Base-by-base conservation (phyloP, 768 basidiomycete species). In the Auricularia heimuer region DNA sequence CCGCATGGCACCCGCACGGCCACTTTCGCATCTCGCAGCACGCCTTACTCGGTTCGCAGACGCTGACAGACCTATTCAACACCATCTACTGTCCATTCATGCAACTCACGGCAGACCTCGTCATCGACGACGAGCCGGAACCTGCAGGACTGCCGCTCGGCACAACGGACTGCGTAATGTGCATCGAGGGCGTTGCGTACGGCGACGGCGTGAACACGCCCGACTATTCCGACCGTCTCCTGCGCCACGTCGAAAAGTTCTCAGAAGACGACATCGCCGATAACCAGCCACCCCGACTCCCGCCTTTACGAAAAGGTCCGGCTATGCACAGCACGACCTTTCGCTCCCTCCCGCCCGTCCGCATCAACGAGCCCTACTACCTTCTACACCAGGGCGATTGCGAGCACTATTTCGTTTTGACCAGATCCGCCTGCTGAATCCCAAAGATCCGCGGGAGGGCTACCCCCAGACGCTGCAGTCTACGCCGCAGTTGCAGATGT, bases 301-400 rank as follows among this genome's bases (percentile, higher is more conserved):
- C 66, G 58, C 54, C 63, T 56, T 29, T 73, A 80, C 18, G 73
- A 65, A 64, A 82, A 78, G 69, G 82, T 77, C 14, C 63, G 8
- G 69, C 87, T 8, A 51, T 51, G 18, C 47, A 51, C 47, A 51
- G 70, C 70, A 76, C 63, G 78, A 84, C 63, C 83, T 83, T 60
- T 29, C 24, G 24, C 16, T 6, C 56, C 6, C 24, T 35, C 7
- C 64, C 71, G 8, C 75, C 78, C 3, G 73, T 92, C 24, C 81
- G 86, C 37, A 73, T 90, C 44, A 82, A 89, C 68, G 80, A 88
- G 69, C 92, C 92, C 0, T 93, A 94, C 68, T 91, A 88, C 85
- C 76, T 93, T 64, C 76, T 92, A 18, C 92, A 94, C 70, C 81
- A 82, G 63, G 92, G 91, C 39, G 87, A 84, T 69, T 94, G 92